Base-by-base conservation (phyloP, 257 asterid genomes). In the Striga asiatica region DNA sequence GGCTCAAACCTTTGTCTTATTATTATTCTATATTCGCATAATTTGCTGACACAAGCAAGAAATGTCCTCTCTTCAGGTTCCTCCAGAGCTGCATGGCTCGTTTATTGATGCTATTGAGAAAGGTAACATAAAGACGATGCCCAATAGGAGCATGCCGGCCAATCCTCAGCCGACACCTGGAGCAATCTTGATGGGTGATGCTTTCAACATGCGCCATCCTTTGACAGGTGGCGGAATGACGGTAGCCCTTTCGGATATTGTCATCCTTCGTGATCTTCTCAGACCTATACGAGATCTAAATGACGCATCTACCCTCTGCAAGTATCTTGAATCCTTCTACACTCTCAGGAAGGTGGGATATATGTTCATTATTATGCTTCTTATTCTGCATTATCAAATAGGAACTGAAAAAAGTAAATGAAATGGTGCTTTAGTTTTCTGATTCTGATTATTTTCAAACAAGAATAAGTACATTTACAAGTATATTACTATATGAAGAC, bases 151-250 rank as follows among this genome's bases (percentile, higher is more conserved):
- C 76, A 75, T 78, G 85, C 85, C 85, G 22, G 81, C 85, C 2
- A 68, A 72, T 35, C 85, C 77, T 21, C 56, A 58, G 41, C 79
- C 79, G 5, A 72, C 73, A 23, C 73, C 79, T 4, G 81, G 85
- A 25, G 85, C 85, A 35, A 57, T 78, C 17, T 46, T 78, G 51
- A 56, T 78, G 66, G 85, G 85, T 12, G 85, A 78, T 52, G 74
- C 85, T 32, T 75, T 78, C 61, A 75, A 78, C 71, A 78, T 78
- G 85, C 81, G 81, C 0, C 85, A 78, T 58, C 77, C 85, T 67
- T 72, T 78, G 61, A 78, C 85, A 3, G 81, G 85, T 17, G 85
- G 85, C 39, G 85, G 85, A 42, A 78, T 78, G 85, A 75, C 81
- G 0, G 79, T 78, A 17, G 81, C 85, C 4, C 75, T 78, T n/a